These are phyloP conservation scores for Primulina tabacum DNA, from an alignment of 257 asterid species.

Conservation along the genomic window DNA sequence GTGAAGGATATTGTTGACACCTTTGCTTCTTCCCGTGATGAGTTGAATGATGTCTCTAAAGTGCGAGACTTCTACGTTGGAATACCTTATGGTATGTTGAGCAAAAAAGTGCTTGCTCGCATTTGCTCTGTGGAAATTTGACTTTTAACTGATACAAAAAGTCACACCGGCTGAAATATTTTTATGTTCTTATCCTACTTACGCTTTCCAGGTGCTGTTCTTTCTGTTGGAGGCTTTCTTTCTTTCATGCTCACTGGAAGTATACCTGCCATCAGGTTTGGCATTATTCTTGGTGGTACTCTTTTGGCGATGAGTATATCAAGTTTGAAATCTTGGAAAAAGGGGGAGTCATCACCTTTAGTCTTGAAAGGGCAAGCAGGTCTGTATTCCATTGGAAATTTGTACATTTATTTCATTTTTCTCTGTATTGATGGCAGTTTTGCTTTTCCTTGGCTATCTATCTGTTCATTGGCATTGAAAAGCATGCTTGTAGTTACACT, in stretches of 20 bases:
- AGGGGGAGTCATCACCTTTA: slow-evolving; percentile 54
- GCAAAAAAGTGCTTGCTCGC: neutral
- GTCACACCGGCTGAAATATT: neutral
- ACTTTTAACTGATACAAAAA: neutral
- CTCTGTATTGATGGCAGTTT: slow-evolving; percentile 6
- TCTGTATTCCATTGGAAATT: slow-evolving; percentile 22
- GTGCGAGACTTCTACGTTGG: slow-evolving; percentile 80
- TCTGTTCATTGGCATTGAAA: neutral
- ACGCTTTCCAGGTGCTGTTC: slow-evolving; percentile 61
- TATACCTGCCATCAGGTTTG: slow-evolving; percentile 73
- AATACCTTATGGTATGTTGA: slow-evolving; percentile 76
- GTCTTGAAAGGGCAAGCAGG: slow-evolving; percentile 87
- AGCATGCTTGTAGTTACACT: neutral
- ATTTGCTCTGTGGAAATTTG: slow-evolving; percentile 10
- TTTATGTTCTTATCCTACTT: slow-evolving; percentile 24
- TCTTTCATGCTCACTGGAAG: slow-evolving; percentile 82
- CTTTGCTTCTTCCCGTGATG: slow-evolving; percentile 61
- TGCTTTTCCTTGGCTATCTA: neutral
- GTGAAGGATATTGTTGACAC: slow-evolving; percentile 82
- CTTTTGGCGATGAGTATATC: slow-evolving; percentile 79
- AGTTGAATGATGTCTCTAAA: slow-evolving; percentile 56
- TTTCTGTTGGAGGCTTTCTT: slow-evolving; percentile 70
- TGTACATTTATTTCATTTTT: neutral
- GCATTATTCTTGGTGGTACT: slow-evolving; percentile 76
- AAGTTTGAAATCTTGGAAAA: slow-evolving; percentile 80